Evolutionary conservation across 2,329 filamentous ascomycete species (phyloP).

Genomic region (Ophiostoma australiae): DNA sequence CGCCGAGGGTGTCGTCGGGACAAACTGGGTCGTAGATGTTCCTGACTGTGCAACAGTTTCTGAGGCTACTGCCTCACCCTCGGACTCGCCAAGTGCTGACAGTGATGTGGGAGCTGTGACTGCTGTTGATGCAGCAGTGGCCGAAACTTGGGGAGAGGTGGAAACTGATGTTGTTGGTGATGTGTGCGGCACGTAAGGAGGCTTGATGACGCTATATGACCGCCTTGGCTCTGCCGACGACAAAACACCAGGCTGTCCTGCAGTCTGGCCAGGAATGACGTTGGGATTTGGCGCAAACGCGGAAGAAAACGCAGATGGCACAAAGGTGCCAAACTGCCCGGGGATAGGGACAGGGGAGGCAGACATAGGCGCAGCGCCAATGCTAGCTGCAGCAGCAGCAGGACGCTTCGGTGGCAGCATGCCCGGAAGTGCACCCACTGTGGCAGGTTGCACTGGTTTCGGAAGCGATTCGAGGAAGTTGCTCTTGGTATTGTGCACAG

Average conservation of each 20-base stretch:
- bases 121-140: constrained; percentile 18
- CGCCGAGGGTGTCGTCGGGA: not conserved
- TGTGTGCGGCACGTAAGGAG: constrained; percentile 29
- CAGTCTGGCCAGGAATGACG: constrained; percentile 13
- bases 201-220: constrained; percentile 31
- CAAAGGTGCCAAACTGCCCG: not conserved
- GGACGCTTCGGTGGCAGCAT: constrained; percentile 21
- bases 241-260: constrained; percentile 16
- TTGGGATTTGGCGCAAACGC: not conserved
- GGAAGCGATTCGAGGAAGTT: constrained; percentile 69
- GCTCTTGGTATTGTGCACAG: constrained; percentile 61
- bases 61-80: not conserved
- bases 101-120: not conserved
- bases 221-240: constrained; percentile 24
- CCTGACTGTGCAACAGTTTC: not conserved
- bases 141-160: constrained; percentile 2
- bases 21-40: not conserved
- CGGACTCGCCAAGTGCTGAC: not conserved
- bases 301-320: not conserved
- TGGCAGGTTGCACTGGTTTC: constrained; percentile 33
- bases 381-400: not conserved
- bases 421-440: not conserved
- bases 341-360: constrained; percentile 26
- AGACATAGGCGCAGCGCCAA: constrained; percentile 19
- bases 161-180: constrained; percentile 21